A percentile compares a stretch with the other conserved stretches of the same genome.
Evolutionary conservation across 2,329 filamentous ascomycete species (phyloP).

Genomic region (Ophiocordyceps camponoti-saundersi): DNA sequence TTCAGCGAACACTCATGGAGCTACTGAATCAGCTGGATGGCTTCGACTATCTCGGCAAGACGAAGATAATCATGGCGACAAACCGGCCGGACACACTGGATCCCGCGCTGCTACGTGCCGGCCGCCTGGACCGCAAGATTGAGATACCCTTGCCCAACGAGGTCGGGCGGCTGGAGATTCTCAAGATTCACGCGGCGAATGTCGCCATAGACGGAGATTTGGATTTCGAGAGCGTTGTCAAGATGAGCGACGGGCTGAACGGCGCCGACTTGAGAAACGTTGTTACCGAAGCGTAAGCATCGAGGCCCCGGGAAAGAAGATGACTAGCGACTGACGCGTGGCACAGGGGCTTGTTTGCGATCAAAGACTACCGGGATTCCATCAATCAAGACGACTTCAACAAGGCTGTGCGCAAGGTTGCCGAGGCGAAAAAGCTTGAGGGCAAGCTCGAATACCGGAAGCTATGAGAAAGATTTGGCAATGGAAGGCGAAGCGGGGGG

Average conservation of each 20-base stretch:
- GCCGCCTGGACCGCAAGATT: constrained; percentile 90
- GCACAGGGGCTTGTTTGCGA: constrained; percentile 75
- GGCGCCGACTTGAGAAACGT: constrained; percentile 95
- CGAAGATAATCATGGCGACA: constrained; percentile 99
- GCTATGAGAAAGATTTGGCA: constrained; percentile 35
- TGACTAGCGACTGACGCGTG: background rate
- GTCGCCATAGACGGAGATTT: constrained; percentile 88
- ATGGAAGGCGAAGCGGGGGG: background rate
- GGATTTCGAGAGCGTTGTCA: constrained; percentile 97
- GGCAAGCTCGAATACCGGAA: constrained; percentile 98
- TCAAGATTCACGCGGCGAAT: constrained; percentile 87
- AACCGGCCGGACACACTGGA: constrained; percentile 95
- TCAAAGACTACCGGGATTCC: constrained; percentile 92
- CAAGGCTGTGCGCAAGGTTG: constrained; percentile 94
- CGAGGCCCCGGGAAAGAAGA: background rate
- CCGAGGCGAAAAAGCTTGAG: constrained; percentile 94
- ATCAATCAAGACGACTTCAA: constrained; percentile 99
- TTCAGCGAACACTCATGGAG: constrained; percentile 97
- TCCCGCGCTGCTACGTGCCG: constrained; percentile 78
- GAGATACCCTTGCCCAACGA: constrained; percentile 96
- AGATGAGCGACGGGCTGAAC: constrained; percentile 98
- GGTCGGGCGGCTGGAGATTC: constrained; percentile 85
- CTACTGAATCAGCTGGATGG: constrained; percentile 96
- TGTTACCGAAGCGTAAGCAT: constrained; percentile 86
- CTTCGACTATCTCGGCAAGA: constrained; percentile 98